A percentile compares a stretch with the other conserved stretches of the same genome.
Evolutionary conservation across 2,329 filamentous ascomycete genomes (phyloP).

Genomic region (Nannizziopsis barbatae): DNA sequence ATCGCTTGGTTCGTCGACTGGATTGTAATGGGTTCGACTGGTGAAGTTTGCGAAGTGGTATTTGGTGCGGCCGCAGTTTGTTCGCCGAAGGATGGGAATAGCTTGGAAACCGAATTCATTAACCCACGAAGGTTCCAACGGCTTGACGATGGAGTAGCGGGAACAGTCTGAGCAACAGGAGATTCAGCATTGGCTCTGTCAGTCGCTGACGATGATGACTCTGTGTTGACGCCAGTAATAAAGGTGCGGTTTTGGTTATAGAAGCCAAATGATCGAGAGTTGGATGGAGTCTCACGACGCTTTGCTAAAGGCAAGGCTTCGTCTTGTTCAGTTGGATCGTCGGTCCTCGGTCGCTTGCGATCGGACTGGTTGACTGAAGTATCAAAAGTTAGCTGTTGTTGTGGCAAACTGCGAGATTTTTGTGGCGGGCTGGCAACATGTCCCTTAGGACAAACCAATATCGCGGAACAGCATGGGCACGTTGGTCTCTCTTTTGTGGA

Average conservation of each 20-base stretch:
- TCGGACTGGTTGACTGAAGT: background rate
- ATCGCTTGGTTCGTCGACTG: background rate
- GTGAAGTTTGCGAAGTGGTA: background rate
- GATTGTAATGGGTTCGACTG: background rate
- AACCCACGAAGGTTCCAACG: conserved; percentile 24
- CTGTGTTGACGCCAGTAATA: background rate
- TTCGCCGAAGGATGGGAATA: conserved; percentile 15
- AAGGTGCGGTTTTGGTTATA: background rate
- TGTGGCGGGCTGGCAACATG: conserved; percentile 5
- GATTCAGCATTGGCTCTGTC: background rate
- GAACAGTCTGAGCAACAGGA: conserved; percentile 15
- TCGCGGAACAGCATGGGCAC: conserved; percentile 12
- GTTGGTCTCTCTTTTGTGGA: conserved; percentile 6
- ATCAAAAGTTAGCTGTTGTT: background rate
- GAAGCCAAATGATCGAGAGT: background rate
- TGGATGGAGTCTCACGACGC: conserved; percentile 2
- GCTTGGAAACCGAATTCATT: conserved; percentile 23
- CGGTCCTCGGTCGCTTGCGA: conserved; percentile 6
- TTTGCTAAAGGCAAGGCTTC: background rate
- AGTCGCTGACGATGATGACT: no score
- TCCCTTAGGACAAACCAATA: conserved; percentile 12
- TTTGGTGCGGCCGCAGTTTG: background rate
- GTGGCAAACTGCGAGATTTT: background rate
- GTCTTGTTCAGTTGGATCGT: background rate
- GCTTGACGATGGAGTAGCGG: conserved; percentile 19